These are phyloP conservation scores for Fusarium pseudocircinatum DNA, from an alignment of 2,329 filamentous ascomycete genomes.

Conservation along the genomic window DNA sequence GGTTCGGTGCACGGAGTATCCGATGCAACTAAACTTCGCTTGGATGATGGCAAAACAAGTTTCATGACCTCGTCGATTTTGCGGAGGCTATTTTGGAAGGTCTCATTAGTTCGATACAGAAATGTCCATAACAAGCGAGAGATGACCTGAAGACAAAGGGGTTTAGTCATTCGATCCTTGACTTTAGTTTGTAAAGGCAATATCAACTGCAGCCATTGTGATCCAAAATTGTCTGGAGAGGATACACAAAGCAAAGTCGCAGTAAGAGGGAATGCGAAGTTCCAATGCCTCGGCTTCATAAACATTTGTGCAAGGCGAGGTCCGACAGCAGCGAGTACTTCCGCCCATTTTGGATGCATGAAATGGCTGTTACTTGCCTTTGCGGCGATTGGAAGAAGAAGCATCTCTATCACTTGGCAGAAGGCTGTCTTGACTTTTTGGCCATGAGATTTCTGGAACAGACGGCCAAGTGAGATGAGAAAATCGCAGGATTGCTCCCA, in stretches of 20 bases:
- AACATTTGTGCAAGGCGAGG: constrained; percentile 85
- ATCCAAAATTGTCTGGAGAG: constrained; percentile 81
- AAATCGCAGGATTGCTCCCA: constrained; percentile 94
- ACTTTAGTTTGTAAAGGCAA: constrained; percentile 80
- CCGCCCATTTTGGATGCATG: constrained; percentile 83
- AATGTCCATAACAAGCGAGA: constrained; percentile 95
- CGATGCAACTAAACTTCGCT: constrained; percentile 81
- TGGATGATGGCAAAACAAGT: constrained; percentile 82
- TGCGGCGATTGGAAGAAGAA: constrained; percentile 87
- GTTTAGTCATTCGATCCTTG: constrained; percentile 83
- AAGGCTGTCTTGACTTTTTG: constrained; percentile 93
- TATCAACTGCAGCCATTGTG: constrained; percentile 87
- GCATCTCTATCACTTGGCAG: constrained; percentile 87
- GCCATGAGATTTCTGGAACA: constrained; percentile 88
- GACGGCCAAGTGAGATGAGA: constrained; percentile 79
- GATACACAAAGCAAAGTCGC: constrained; percentile 90
- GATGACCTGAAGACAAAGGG: constrained; percentile 86
- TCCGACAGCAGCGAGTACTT: constrained; percentile 82
- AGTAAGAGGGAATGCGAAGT: constrained; percentile 86
- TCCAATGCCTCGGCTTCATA: constrained; percentile 92
- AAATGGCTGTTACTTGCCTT: constrained; percentile 80
- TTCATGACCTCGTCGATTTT: constrained; percentile 92
- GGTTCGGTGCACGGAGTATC: constrained; percentile 88
- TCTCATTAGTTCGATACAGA: constrained; percentile 83
- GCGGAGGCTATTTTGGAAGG: constrained; percentile 70